Evolutionary conservation across 2,329 filamentous ascomycete genomes (phyloP), one percentile per base, ranked within the genome.

Genomic region (Diaporthe amygdali): DNA sequence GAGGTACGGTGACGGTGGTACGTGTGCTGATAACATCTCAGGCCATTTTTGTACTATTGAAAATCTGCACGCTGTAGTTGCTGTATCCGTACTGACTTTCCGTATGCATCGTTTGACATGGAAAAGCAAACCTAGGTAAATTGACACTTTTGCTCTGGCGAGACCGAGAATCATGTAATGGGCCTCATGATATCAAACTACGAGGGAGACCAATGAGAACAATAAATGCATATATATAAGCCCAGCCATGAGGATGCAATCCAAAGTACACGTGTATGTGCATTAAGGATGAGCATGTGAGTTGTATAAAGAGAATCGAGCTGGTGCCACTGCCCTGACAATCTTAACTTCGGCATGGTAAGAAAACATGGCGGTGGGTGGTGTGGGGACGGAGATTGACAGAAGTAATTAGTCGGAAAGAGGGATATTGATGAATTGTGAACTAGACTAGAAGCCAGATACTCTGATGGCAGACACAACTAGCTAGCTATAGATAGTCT

Each of bases 311-410:
- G 41, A 47, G 20, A 25, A 27, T 4, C 6, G 56, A 20, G 39
- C 12, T 63, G 41, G 7, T 15, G 56, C 17, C 34, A 22, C 39
- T 63, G 44, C 56, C 39, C 56, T 47, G 56, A 63, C 39, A 32
- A 63, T 63, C 56, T 63, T 10, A 63, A 46, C 39, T 63, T 63
- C 27, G 37, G 55, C 37, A 61, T 20, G 2, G 39, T 25, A 25
- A 32, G 39, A 44, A 32, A 32, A 22, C 56, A 61, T 46, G 39
- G 56, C 56, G 27, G 39, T 34, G 27, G 27, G 30, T 34, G 41
- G 41, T 63, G 56, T 63, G 41, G 56, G 17, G 56, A 47, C 27
- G 27, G 27, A 63, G 41, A 63, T 63, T 63, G 41, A 47, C 56
- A 47, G 20, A 34, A 30, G 41, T n/a, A 44, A 47, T 30, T 63